These are phyloP conservation scores for Coprinellus micaceus DNA, from an alignment of 768 basidiomycete genomes.

Conservation along the genomic window DNA sequence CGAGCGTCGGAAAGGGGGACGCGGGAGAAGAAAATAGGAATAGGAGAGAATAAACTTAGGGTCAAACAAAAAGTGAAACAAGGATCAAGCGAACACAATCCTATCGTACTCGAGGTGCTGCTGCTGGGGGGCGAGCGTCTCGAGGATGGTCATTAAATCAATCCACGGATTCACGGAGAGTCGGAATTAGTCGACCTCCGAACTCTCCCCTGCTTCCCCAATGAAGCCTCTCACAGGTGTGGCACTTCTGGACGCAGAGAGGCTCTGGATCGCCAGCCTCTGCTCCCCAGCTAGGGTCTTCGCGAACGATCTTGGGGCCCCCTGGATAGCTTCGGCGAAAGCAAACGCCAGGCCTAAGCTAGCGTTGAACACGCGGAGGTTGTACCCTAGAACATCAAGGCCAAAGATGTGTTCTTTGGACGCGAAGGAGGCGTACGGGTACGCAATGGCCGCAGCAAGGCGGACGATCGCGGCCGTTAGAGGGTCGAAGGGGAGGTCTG, in stretches of 20 bases:
- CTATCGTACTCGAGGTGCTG: too few relatives aligned
- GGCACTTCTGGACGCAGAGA: too few relatives aligned
- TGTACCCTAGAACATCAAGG: constrained; percentile 52
- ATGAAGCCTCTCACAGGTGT: too few relatives aligned
- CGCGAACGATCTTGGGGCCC: constrained; percentile 38
- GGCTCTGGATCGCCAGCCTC: constrained; percentile 9
- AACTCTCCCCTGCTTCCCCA: constrained; percentile 5
- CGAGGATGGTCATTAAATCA: too few relatives aligned
- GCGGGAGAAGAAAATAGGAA: too few relatives aligned
- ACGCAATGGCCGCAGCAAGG: constrained; percentile 57
- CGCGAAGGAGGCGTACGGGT: constrained; percentile 41
- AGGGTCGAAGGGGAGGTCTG: constrained; percentile 47
- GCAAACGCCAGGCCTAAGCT: constrained; percentile 59
- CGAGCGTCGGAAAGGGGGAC: too few relatives aligned
- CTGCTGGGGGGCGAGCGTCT: too few relatives aligned
- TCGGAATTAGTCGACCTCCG: constrained; percentile 9
- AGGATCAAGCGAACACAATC: too few relatives aligned
- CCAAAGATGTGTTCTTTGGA: constrained; percentile 26
- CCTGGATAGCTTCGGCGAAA: constrained; percentile 60
- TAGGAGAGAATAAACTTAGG: too few relatives aligned
- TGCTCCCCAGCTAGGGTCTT: constrained; percentile 26
- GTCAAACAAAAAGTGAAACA: too few relatives aligned
- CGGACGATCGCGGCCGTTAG: constrained; percentile 63
- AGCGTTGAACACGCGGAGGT: constrained; percentile 55
- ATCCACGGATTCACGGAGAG: too few relatives aligned